Evolutionary conservation across 2,329 filamentous ascomycete genomes (phyloP), one percentile per base, ranked within the genome.

Genomic region (Hypoxylon rubiginosum): DNA sequence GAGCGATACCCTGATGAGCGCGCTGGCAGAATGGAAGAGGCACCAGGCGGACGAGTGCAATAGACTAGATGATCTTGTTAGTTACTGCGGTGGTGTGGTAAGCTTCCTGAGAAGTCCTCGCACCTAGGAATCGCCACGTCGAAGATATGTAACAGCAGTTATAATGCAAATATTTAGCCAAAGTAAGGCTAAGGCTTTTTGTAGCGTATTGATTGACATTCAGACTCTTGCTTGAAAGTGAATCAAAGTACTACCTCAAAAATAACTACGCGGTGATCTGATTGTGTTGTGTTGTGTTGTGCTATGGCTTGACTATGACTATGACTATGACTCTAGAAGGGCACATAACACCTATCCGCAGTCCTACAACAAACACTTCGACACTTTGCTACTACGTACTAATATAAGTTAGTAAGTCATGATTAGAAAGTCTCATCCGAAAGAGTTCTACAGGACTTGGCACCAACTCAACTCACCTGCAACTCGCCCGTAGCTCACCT

Each of bases 41-140:
- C 88, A 91, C 73, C 92, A 95, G 78, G 89, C 90, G 77, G 83
- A 82, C 72, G 94, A 97, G 78, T 86, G 88, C 52, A 84, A 84
- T 64, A 86, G 94, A 59, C 79, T 98, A 59, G 89, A 91, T 59
- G 88, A 88, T 57, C 80, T 97, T 67, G 92, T 97, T 11, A 93
- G 94, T 15, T 97, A 96, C 77, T 97, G 93, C 77, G 88, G 90
- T 69, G 95, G 95, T 69, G 92, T 97, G 24, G 89, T 97, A 17
- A 88, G 88, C 43, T 97, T 96, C 81, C 82, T 97, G 73, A 87
- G 93, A 72, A 89, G 82, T 69, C 87, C 87, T 19, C 78, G 85
- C 72, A 86, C 85, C 64, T 88, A 67, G 73, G 53, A 24, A 52
- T 32, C 7, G 34, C 13, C 21, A 26, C 28, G 46, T 30, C n/a